Base-by-base conservation (phyloP, 2,329 filamentous ascomycete genomes). In the Exophiala mesophila region DNA sequence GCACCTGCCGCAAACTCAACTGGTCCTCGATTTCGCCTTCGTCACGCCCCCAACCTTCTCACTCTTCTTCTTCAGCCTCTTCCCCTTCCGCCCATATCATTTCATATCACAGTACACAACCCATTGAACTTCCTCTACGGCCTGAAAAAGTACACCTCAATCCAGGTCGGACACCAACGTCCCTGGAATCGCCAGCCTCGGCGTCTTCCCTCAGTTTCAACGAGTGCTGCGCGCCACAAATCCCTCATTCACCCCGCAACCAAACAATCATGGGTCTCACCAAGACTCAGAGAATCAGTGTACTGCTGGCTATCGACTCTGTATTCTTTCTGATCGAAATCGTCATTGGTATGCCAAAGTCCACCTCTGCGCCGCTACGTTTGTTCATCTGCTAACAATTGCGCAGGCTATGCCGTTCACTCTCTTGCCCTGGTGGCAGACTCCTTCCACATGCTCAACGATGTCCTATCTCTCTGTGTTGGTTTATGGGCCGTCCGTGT, bases 371-470 rank as follows among this genome's bases (percentile, higher is more conserved):
- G 23, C 6, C 23, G 23, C 12, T 26, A 6, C 12, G 12, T 26
- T 12, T 7, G 12, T 26, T 26, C 12, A 26, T 12, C 12, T 7
- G 12, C 12, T 26, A 16, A 13, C 17, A 17, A 19, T 9, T 21
- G 18, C 33, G 18, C 50, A 76, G 75, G 92, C 49, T 87, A 95
- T 71, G 71, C 83, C 51, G 88, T 94, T 47, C 83, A 89, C 61
- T 97, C 92, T 13, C 77, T 98, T 55, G 92, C 92, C 26, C 77
- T 98, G 45, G 88, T 94, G 61, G 92, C 92, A 40, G 92, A 98
- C 70, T 88, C 92, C 47, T 98, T 98, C 66, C 92, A 98, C 69
- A 98, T 98, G 92, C 74, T 98, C 48, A 98, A 98, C 71, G 92
- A 98, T 77, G 92, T 98, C 56, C 83, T 98, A 48, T 97, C 92